Evolutionary conservation across 2,329 filamentous ascomycete species (phyloP).

Genomic region (Paecilomyces sp.): DNA sequence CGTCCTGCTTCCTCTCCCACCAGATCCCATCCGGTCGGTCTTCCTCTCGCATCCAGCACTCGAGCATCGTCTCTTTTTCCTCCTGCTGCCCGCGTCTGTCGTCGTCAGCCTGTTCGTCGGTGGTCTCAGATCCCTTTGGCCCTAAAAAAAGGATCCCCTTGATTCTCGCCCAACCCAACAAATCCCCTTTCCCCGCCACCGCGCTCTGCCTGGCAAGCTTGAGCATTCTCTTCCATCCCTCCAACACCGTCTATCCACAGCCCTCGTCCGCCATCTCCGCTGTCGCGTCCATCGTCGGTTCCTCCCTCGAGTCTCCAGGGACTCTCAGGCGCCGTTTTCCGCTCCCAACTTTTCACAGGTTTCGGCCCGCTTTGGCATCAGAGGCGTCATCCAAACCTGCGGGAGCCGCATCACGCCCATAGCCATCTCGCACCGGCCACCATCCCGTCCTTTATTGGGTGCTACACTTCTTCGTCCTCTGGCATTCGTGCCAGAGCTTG

Average conservation of each 20-base stretch:
- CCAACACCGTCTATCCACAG: conserved; percentile 4
- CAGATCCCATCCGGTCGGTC: neutral
- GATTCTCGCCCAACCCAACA: conserved; percentile 13
- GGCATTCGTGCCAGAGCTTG: conserved; percentile 19
- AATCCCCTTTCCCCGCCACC: conserved; percentile 3
- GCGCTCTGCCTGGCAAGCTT: neutral
- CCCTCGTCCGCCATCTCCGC: neutral
- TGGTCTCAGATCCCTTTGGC: conserved; percentile 8
- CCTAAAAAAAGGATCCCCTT: conserved; percentile 10
- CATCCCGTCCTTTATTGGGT: conserved; percentile 11
- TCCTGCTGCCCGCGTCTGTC: conserved; percentile 1
- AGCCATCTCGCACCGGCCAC: conserved; percentile 9
- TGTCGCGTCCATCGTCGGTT: conserved; percentile 6
- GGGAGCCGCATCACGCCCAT: conserved; percentile 13
- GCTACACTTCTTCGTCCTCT: conserved; percentile 13
- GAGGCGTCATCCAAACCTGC: conserved; percentile 6
- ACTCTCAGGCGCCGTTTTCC: conserved; percentile 1
- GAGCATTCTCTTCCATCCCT: conserved; percentile 10
- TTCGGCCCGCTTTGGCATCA: neutral
- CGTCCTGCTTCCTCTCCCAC: neutral
- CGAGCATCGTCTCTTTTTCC: neutral
- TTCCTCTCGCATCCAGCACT: neutral
- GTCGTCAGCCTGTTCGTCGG: conserved; percentile 1
- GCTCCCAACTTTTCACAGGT: conserved; percentile 1
- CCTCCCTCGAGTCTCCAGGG: conserved; percentile 3